Conservation (phyloP, 768 basidiomycete species). For the Kondoa subrosea region DNA sequence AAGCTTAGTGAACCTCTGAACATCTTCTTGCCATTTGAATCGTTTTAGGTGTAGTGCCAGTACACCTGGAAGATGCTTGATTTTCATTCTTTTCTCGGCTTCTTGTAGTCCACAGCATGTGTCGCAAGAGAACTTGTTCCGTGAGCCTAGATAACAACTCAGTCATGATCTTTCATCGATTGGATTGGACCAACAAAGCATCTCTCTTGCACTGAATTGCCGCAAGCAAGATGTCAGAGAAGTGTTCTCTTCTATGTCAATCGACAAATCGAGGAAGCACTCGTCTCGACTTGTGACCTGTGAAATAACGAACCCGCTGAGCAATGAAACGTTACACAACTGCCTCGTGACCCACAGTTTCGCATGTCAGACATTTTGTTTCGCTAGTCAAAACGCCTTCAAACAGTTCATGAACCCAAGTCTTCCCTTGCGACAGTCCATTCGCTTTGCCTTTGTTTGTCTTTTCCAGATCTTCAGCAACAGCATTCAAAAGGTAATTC, state of each 20-base stretch:
- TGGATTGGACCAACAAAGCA: constrained; percentile 46
- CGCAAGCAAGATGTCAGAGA: constrained; percentile 89
- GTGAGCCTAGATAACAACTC: constrained; percentile 37
- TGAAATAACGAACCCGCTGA: too few relatives aligned
- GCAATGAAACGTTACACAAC: too few relatives aligned
- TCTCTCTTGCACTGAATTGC: constrained; percentile 93
- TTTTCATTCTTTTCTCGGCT: constrained; percentile 99
- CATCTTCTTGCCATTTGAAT: constrained; percentile 94
- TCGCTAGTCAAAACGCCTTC: constrained; percentile 90
- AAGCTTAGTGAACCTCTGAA: constrained; percentile 80
- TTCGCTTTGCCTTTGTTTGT: constrained; percentile 39
- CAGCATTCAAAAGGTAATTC: constrained; percentile 77
- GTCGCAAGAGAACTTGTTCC: constrained; percentile 97
- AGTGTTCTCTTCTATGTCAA: constrained; percentile 96
- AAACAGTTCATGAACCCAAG: constrained; percentile 79
- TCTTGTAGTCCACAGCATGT: constrained; percentile 91
- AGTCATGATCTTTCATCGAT: neutral
- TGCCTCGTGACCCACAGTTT: constrained; percentile 72
- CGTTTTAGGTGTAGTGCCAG: constrained; percentile 91
- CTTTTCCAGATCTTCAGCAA: constrained; percentile 49
- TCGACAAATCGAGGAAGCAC: constrained; percentile 90
- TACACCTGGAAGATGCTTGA: constrained; percentile 86
- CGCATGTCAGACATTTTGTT: constrained; percentile 92
- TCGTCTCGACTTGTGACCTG: constrained; percentile 87
- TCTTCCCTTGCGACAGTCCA: constrained; percentile 33